Conservation (phyloP, 1,139 yeast species). For the Arxiozyma telluris region DNA sequence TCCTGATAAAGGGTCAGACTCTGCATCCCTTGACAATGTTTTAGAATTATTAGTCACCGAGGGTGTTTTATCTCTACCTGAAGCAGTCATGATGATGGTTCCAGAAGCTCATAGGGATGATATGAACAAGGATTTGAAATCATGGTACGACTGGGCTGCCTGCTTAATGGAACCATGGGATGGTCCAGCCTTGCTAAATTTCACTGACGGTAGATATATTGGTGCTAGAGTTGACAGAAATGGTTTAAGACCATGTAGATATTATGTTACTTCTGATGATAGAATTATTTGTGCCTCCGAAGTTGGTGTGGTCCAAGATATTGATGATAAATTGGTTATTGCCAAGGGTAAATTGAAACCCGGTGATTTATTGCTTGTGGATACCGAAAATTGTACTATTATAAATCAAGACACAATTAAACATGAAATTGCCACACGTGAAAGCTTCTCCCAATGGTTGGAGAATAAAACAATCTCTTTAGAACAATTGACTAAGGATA, state of each 20-base stretch:
- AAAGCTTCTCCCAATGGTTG: conserved; percentile 95
- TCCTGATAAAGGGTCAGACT: conserved; percentile 98
- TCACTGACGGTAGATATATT: conserved; percentile 95
- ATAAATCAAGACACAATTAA: conserved; percentile 91
- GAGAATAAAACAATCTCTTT: conserved; percentile 59
- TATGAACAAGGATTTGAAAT: conserved; percentile 86
- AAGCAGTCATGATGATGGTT: conserved; percentile 92
- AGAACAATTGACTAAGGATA: conserved; percentile 55
- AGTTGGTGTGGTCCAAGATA: conserved; percentile 87
- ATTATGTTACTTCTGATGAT: conserved; percentile 89
- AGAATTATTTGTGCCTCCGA: conserved; percentile 97
- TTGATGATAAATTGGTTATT: conserved; percentile 66
- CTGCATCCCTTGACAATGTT: conserved; percentile 97
- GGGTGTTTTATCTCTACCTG: conserved; percentile 88
- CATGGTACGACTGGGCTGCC: conserved; percentile 99
- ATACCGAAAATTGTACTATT: conserved; percentile 83
- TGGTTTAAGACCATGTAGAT: conserved; percentile 97
- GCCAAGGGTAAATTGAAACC: conserved; percentile 94
- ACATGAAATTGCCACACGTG: conserved; percentile 67
- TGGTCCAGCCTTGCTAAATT: conserved; percentile 95
- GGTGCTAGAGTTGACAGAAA: conserved; percentile 97
- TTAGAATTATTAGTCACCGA: conserved; percentile 84
- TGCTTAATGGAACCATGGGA: conserved; percentile 99
- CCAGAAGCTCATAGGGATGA: conserved; percentile 99
- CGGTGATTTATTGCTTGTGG: conserved; percentile 92